phyloP scores from a whole-genome alignment of 2,329 filamentous ascomycete genomes.

The Paraphoma sp. region DNA sequence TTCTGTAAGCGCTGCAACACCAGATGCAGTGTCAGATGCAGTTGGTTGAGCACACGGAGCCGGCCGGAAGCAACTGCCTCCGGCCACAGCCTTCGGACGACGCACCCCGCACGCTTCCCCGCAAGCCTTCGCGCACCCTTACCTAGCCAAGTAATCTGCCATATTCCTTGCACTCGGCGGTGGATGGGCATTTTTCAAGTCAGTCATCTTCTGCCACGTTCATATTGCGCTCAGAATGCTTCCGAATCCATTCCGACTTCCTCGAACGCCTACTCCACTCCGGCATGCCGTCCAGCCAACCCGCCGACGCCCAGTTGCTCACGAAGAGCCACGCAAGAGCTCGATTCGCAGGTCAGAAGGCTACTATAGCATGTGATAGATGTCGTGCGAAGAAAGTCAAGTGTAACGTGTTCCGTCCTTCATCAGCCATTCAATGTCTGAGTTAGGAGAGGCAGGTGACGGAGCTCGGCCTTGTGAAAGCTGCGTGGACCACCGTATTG shows the following conservation, averaged over 20 bases:
- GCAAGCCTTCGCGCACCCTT: no score
- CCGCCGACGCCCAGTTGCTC: background rate
- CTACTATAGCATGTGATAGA: conserved; percentile 1
- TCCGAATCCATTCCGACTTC: background rate
- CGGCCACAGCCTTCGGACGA: background rate
- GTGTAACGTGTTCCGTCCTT: background rate
- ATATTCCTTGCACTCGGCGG: no score
- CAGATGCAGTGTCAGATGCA: background rate
- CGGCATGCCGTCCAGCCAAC: background rate
- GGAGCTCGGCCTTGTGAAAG: background rate
- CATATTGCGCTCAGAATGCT: background rate
- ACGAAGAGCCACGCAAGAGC: background rate
- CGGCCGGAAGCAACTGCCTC: background rate
- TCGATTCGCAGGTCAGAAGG: background rate
- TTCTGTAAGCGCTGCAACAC: no score
- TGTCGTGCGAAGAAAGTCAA: conserved; percentile 3
- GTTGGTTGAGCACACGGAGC: background rate
- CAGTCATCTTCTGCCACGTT: background rate
- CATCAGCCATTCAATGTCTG: background rate
- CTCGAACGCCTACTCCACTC: background rate
- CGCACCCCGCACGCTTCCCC: background rate
- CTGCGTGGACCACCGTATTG: background rate
- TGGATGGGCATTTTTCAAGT: no score
- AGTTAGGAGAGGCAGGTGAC: background rate
- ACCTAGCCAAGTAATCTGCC: no score